These are phyloP conservation scores for Plasmopara muralis DNA, from an alignment of 352 stramenopile species.

Conservation along the genomic window DNA sequence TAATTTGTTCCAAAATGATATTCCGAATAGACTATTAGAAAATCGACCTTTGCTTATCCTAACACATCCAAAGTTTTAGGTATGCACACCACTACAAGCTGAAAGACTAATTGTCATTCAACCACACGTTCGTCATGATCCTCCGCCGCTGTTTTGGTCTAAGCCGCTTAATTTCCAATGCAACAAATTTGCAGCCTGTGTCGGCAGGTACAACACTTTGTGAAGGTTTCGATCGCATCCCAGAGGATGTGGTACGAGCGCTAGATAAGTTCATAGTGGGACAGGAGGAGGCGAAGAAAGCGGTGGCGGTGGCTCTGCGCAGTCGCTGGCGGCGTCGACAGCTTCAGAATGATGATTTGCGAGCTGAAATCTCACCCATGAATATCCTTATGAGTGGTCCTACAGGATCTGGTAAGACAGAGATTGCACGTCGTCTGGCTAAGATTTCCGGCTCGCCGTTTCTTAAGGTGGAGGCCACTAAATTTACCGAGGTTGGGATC, in stretches of 20 bases:
- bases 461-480: constrained; percentile 97
- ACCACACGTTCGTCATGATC: constrained; percentile 6
- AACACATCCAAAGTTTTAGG: too few species aligned
- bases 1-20: too few species aligned
- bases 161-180: constrained; percentile 19
- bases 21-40: too few species aligned
- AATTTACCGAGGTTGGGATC: constrained; percentile 99
- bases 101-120: too few species aligned
- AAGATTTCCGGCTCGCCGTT: constrained; percentile 98
- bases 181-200: constrained; percentile 14
- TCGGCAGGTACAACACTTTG: constrained; percentile 4
- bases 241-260: constrained; percentile 88
- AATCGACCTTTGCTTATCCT: too few species aligned
- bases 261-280: constrained; percentile 96
- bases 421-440: constrained; percentile 96
- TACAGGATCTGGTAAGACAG: constrained; percentile 97
- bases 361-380: constrained; percentile 92
- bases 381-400: constrained; percentile 99
- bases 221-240: constrained; percentile 52
- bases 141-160: constrained; percentile 15
- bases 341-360: constrained; percentile 78
- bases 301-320: constrained; percentile 96
- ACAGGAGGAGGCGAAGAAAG: constrained; percentile 95
- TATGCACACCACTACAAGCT: too few species aligned
- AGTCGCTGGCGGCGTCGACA: constrained; percentile 96